These are phyloP conservation scores for Candida sphagnicola DNA, from an alignment of 805 yeast species.

Conservation along the genomic window DNA sequence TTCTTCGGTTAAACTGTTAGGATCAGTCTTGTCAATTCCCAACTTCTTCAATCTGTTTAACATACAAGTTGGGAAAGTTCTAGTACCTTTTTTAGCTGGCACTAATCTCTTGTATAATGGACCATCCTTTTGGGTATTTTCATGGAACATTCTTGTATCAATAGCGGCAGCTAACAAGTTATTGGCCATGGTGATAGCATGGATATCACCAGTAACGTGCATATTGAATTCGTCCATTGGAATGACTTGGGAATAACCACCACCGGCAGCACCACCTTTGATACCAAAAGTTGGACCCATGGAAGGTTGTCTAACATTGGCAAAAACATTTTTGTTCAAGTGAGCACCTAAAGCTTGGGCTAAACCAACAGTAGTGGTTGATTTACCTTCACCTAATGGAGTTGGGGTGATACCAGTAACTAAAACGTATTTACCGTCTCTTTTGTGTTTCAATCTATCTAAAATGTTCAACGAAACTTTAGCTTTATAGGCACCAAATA, in stretches of 20 bases:
- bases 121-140: conserved; percentile 74
- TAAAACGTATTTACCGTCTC: conserved; percentile 80
- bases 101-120: conserved; percentile 78
- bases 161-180: conserved; percentile 94
- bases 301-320: conserved; percentile 95
- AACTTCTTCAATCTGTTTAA: conserved; percentile 68
- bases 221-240: conserved; percentile 99
- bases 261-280: conserved; percentile 99
- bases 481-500: conserved; percentile 86
- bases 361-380: conserved; percentile 92
- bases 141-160: conserved; percentile 97
- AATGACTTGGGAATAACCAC: conserved; percentile 95
- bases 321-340: conserved; percentile 75
- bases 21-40: conserved; percentile 78
- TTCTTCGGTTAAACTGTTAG: conserved; percentile 73
- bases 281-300: conserved; percentile 99
- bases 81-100: conserved; percentile 76
- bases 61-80: conserved; percentile 79
- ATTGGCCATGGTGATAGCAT: conserved; percentile 92
- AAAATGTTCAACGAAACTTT: conserved; percentile 68
- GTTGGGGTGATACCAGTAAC: conserved; percentile 99
- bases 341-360: conserved; percentile 97
- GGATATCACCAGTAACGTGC: conserved; percentile 97
- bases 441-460: conserved; percentile 56
- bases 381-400: conserved; percentile 96